Base-by-base conservation (phyloP, 768 basidiomycete species). In the Boletus tomentosulus region DNA sequence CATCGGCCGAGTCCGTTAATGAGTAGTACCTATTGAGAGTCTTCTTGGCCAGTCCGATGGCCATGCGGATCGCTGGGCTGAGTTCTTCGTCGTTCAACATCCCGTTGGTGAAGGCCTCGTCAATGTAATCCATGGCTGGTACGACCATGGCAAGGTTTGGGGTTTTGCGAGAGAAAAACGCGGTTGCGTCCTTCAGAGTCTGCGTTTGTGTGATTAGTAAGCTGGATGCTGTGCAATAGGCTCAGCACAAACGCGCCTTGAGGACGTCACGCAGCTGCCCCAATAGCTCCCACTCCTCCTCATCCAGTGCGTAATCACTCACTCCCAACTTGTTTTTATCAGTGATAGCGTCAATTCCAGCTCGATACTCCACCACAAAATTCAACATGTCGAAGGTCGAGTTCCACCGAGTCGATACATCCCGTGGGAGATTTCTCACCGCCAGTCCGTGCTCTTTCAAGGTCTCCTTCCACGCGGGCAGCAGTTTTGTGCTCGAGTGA, bases 231-330 rank as follows among this genome's bases (percentile, higher is more conserved):
- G 19, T 19, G 1, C 19, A 19, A 19, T 19, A 19, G 19, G 19
- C 19, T 19, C 19, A 19, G 19, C 19, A 19, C 19, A 19, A 19
- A 19, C 19, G 1, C 1, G 19, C 19, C 19, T 19, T 19, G 19
- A 19, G 19, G 19, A 19, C 19, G 19, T 66, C 62, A 0, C 51
- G 19, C 7, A 79, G 55, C 54, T 78, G 62, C 10, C 51, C 44
- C 1, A 66, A 57, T 11, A 76, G 55, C 2, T 24, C 33, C 76
- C 76, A 78, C 47, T 78, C 70, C 1, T 44, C 47, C 10, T 53
- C 22, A 1, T 30, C 41, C 35, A 74, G 56, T 48, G 69, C 64
- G 48, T 61, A 73, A 38, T 56, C 43, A 2, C 56, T 54, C 9
- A 73, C 45, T 38, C 50, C 50, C 22, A 61, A 35, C 24, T 50